These are phyloP conservation scores for Saccharomycopsis fermentans DNA, from an alignment of 805 yeast genomes.

Conservation along the genomic window DNA sequence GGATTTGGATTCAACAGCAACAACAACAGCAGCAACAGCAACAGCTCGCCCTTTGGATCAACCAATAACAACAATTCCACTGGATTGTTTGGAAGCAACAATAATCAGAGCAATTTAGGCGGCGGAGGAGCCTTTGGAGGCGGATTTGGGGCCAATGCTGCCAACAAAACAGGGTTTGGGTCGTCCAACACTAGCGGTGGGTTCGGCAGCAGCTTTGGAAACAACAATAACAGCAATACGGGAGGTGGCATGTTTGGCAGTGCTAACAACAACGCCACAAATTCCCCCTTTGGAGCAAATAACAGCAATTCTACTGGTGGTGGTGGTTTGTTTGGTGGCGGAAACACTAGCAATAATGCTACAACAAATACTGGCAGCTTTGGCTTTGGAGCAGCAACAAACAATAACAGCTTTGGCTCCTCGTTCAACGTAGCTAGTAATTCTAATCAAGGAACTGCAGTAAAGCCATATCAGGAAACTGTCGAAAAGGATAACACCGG, in stretches of 20 bases:
- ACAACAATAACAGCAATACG: slow-evolving; percentile 12
- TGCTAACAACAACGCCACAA: slow-evolving; percentile 20
- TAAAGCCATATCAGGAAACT: slow-evolving; percentile 57
- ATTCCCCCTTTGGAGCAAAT: slow-evolving; percentile 22
- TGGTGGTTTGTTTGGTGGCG: slow-evolving; percentile 22
- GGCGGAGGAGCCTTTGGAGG: slow-evolving; percentile 8
- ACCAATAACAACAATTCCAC: slow-evolving; percentile 13
- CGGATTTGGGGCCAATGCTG: slow-evolving; percentile 18
- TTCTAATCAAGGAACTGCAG: slow-evolving; percentile 49
- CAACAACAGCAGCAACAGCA: slow-evolving; percentile 6
- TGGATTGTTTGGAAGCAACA: slow-evolving; percentile 15
- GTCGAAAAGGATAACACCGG: slow-evolving; percentile 61
- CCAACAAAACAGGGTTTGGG: slow-evolving; percentile 14
- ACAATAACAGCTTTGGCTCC: slow-evolving; percentile 20
- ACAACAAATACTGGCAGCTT: slow-evolving; percentile 20
- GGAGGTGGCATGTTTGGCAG: slow-evolving; percentile 35
- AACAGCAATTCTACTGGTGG: slow-evolving; percentile 33
- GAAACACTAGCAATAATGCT: slow-evolving; percentile 19
- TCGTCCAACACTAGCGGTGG: not conserved
- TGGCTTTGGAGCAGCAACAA: slow-evolving; percentile 20
- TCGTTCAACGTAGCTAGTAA: slow-evolving; percentile 16
- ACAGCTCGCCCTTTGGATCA: slow-evolving; percentile 14
- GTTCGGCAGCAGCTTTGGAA: not conserved
- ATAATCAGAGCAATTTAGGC: not conserved
- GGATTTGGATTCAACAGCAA: slow-evolving; percentile 15